These are phyloP conservation scores for Mucor indicus DNA, from an alignment of 371 early-diverging fungal species.

Conservation along the genomic window DNA sequence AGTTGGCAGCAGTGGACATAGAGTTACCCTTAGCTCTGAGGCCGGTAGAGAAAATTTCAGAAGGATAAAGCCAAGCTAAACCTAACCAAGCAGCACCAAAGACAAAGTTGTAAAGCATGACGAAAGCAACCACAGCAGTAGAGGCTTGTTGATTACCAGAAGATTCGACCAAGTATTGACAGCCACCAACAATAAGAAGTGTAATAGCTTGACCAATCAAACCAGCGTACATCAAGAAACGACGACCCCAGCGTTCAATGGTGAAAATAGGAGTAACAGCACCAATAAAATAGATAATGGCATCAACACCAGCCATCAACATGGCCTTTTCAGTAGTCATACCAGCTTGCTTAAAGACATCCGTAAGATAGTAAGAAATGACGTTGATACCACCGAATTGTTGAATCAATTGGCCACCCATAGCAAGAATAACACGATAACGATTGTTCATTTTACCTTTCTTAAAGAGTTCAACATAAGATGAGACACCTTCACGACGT, in stretches of 20 bases:
- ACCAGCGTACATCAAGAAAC: constrained; percentile 22
- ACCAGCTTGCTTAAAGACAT: constrained; percentile 36
- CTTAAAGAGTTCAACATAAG: constrained; percentile 35
- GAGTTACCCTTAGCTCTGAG: constrained; percentile 46
- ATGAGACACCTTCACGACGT: constrained; percentile 34
- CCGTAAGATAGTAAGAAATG: constrained; percentile 37
- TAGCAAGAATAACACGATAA: constrained; percentile 38
- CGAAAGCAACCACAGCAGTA: constrained; percentile 29
- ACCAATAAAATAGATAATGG: constrained; percentile 36
- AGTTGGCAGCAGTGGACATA: constrained; percentile 67
- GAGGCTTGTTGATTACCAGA: constrained; percentile 8
- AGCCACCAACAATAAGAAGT: constrained; percentile 24
- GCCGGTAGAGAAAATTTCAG: constrained; percentile 52
- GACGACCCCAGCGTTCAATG: constrained; percentile 24
- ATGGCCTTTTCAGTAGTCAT: constrained; percentile 23
- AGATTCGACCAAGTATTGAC: constrained; percentile 12
- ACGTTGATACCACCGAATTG: constrained; percentile 47
- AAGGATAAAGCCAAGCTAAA: constrained; percentile 51
- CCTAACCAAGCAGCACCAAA: constrained; percentile 66
- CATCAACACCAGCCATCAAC: constrained; percentile 36
- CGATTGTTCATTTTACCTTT: constrained; percentile 43
- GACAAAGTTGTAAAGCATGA: constrained; percentile 45
- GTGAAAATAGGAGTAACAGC: constrained; percentile 28
- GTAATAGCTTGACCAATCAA: constrained; percentile 20
- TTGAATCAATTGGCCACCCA: constrained; percentile 43